phyloP scores from a whole-genome alignment of 2,329 filamentous ascomycete species.

The Curvularia hawaiiensis region DNA sequence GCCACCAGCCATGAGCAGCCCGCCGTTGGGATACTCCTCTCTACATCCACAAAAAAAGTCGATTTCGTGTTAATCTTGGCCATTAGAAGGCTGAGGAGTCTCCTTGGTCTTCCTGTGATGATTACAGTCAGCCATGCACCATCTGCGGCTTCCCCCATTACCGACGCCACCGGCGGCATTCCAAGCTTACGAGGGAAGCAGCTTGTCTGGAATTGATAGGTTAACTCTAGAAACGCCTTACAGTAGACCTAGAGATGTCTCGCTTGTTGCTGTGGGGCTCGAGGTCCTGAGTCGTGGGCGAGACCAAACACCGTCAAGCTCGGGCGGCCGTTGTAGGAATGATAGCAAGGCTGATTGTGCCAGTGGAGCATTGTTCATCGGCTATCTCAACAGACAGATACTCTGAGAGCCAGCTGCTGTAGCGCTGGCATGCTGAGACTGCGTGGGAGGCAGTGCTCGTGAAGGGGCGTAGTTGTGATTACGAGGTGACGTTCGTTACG shows the following conservation, averaged over 20 bases:
- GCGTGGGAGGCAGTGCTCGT: conserved; percentile 9
- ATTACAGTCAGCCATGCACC: conserved; percentile 21
- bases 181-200: conserved; percentile 20
- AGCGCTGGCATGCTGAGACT: conserved; percentile 2
- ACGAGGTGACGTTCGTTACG: conserved; percentile 20
- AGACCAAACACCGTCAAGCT: conserved; percentile 19
- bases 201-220: conserved; percentile 14
- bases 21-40: conserved; percentile 18
- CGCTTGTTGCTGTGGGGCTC: conserved; percentile 16
- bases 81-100: conserved; percentile 20
- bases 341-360: conserved; percentile 3
- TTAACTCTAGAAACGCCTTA: conserved; percentile 13
- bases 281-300: conserved; percentile 14
- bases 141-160: conserved; percentile 30
- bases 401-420: not conserved
- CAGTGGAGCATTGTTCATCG: not conserved
- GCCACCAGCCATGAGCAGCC: conserved; percentile 9
- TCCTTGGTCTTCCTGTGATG: conserved; percentile 12
- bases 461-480: conserved; percentile 13
- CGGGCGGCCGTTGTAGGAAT: conserved; percentile 9
- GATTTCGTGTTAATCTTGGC: not conserved
- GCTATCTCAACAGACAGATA: not conserved
- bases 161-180: conserved; percentile 23
- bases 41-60: conserved; percentile 5
- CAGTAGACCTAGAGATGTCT: conserved; percentile 9